A percentile compares a stretch with the other conserved stretches of the same genome.
Conservation (phyloP, 2,329 filamentous ascomycete genomes). For the Cercospora citrullina region DNA sequence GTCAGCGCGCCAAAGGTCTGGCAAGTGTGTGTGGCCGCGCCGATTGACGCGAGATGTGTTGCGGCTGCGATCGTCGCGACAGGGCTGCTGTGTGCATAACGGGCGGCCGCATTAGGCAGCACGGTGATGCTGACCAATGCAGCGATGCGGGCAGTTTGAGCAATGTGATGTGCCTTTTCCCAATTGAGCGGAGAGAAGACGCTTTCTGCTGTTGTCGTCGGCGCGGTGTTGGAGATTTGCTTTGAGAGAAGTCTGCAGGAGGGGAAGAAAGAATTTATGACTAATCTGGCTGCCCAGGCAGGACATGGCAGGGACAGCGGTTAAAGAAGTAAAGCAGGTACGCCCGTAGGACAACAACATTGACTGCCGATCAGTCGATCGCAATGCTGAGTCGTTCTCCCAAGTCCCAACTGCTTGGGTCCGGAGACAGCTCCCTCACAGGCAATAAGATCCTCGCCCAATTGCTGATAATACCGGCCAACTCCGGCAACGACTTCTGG, state of each 20-base stretch:
- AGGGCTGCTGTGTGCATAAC: neutral
- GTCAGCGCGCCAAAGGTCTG: no score
- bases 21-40: neutral
- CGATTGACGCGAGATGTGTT: neutral
- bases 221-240: neutral
- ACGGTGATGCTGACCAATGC: neutral
- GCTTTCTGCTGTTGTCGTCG: neutral
- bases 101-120: neutral
- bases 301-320: neutral
- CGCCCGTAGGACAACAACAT: neutral
- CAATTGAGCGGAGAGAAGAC: neutral
- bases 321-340: neutral
- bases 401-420: neutral
- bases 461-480: neutral
- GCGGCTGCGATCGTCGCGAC: neutral
- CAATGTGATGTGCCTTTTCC: neutral
- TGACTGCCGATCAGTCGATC: neutral
- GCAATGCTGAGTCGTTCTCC: neutral
- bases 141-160: neutral
- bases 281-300: neutral
- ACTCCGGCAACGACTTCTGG: neutral
- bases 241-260: neutral
- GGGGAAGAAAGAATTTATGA: neutral
- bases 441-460: neutral
- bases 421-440: neutral